Evolutionary conservation across 352 stramenopile genomes (phyloP).

Genomic region (Pythium oligandrum): DNA sequence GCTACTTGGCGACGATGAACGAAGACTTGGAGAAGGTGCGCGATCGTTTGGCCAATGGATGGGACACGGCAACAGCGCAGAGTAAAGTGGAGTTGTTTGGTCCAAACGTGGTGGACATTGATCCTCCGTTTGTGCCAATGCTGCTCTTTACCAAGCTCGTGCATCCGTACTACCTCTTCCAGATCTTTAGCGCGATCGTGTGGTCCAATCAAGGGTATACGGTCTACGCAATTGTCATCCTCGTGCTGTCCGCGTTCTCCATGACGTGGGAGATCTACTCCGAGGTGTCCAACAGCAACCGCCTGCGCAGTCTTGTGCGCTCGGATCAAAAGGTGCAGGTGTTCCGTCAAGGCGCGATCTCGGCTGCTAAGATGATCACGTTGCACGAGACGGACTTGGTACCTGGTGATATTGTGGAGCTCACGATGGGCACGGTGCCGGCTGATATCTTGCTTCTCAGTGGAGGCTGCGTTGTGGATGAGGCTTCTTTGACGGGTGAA

Average conservation of each 20-base stretch:
- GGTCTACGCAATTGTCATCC: conserved; percentile 29
- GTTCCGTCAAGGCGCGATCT: conserved; percentile 8
- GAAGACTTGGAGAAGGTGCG: conserved; percentile 16
- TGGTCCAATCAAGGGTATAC: conserved; percentile 36
- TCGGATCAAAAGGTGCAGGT: conserved; percentile 25
- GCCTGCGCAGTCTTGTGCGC: conserved; percentile 24
- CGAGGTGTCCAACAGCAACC: conserved; percentile 29
- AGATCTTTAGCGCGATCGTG: conserved; percentile 33
- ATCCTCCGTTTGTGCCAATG: conserved; percentile 16
- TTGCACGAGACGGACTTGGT: conserved; percentile 23
- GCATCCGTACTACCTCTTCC: conserved; percentile 47
- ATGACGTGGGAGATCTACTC: conserved; percentile 35
- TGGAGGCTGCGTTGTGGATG: conserved; percentile 27
- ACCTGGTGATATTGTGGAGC: conserved; percentile 28
- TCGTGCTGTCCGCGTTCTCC: conserved; percentile 25
- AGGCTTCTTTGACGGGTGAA: conserved; percentile 31
- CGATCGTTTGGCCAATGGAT: conserved; percentile 10
- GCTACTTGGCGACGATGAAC: conserved; percentile 26
- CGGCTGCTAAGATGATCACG: neutral
- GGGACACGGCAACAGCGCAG: conserved; percentile 14
- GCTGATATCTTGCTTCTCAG: conserved; percentile 25
- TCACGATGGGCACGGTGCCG: conserved; percentile 20
- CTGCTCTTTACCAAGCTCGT: conserved; percentile 37
- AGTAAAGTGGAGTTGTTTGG: conserved; percentile 33
- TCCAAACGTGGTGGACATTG: conserved; percentile 39